Evolutionary conservation across 495 filamentous ascomycete species (phyloP).

Genomic region (Cercophora sp.): DNA sequence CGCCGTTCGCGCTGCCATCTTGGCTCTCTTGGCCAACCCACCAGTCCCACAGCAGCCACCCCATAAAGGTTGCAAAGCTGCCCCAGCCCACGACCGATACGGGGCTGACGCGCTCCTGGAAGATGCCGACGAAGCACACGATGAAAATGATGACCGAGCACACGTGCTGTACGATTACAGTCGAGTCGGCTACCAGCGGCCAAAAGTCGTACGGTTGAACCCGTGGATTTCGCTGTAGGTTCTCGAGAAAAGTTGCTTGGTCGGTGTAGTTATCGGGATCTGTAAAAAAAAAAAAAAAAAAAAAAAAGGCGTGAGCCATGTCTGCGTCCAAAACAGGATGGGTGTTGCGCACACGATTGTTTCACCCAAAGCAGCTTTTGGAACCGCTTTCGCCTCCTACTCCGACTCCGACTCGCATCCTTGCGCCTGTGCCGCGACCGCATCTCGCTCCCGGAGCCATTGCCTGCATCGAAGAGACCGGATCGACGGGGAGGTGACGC

Average conservation of each 20-base stretch:
- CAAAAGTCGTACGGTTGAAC: constrained; percentile 97
- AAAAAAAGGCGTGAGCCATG: neutral
- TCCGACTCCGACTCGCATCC: constrained; percentile 35
- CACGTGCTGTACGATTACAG: constrained; percentile 94
- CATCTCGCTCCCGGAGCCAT: constrained; percentile 26
- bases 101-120: constrained; percentile 76
- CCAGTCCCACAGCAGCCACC: constrained; percentile 87
- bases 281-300: too few species aligned
- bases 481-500: constrained; percentile 54
- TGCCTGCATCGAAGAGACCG: constrained; percentile 35
- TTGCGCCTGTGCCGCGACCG: constrained; percentile 29
- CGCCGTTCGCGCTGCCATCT: constrained; percentile 40
- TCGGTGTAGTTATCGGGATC: constrained; percentile 99
- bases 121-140: constrained; percentile 89
- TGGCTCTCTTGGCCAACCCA: constrained; percentile 64
- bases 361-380: constrained; percentile 98
- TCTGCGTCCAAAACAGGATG: too few species aligned
- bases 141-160: constrained; percentile 91
- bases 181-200: constrained; percentile 91
- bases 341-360: constrained; percentile 68
- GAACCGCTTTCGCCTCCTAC: constrained; percentile 67
- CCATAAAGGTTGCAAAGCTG: constrained; percentile 75
- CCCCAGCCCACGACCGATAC: constrained; percentile 82
- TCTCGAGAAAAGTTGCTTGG: constrained; percentile 89
- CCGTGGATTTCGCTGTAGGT: constrained; percentile 91